Base-by-base conservation (phyloP, 2,329 filamentous ascomycete species). In the Daldinia sp. region DNA sequence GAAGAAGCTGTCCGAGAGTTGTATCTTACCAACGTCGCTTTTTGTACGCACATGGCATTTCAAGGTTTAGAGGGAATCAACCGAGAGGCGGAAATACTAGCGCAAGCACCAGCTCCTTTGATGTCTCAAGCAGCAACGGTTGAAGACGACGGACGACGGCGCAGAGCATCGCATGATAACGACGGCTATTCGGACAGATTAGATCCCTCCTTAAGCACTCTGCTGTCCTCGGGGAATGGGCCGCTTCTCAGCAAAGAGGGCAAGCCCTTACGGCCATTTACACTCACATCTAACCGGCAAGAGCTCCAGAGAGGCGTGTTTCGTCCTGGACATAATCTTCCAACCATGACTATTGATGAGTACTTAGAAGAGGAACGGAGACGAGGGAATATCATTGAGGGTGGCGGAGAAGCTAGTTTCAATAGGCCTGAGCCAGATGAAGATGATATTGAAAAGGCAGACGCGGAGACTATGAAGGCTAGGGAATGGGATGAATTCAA, bases 281-380 rank as follows among this genome's bases (percentile, higher is more conserved):
- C 93, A 1, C 82, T 99, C 19, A 83, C 96, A 3, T 89, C 90
- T 61, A 90, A 84, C 68, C 86, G 95, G 34, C 87, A 92, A 64
- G 89, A 93, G 64, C 78, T 97, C 61, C 86, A 89, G 63, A 83
- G 89, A 61, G 90, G 90, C 2, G 94, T 99, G 0, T 99, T 99
- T 78, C 85, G 92, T 57, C 87, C 93, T 0, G 93, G 95, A 6
- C 95, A 99, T 76, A 97, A 92, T 77, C 80, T 99, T 61, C 95
- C 95, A 0, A 98, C 95, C 2, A 98, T 99, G 95, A 92, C 88
- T 1, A 97, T 99, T 64, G 95, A 99, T 71, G 95, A 99, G 79
- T 99, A 98, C 74, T 82, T 99, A 13, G 95, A 96, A 53, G 94
- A 98, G 77, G 95, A 98, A 80, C 85, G 86, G 73, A 85, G 86